These are phyloP conservation scores for Raphanus sativus DNA, from an alignment of 345 rosid species.

Conservation along the genomic window DNA sequence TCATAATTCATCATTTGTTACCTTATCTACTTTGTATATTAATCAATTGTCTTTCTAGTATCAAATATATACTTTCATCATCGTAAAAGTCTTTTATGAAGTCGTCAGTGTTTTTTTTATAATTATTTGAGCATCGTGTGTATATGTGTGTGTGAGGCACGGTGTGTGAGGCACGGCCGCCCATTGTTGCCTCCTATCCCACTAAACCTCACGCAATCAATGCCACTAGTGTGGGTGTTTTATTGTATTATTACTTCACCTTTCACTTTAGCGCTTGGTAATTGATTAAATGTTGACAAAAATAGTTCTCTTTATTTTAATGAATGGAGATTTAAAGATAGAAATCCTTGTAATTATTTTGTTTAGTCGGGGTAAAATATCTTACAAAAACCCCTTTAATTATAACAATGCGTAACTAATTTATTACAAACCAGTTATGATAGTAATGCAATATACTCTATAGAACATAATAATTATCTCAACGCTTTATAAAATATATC, in stretches of 20 bases:
- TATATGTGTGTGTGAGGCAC: background rate
- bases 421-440: background rate
- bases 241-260: conserved; percentile 2
- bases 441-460: background rate
- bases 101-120: background rate
- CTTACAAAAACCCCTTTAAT: background rate
- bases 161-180: background rate
- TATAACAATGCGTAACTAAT: background rate
- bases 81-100: background rate
- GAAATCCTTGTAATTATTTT: background rate
- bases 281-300: background rate
- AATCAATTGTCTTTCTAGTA: background rate
- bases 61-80: background rate
- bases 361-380: background rate
- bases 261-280: conserved; percentile 19
- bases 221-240: conserved; percentile 17
- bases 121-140: background rate
- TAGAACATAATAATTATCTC: conserved; percentile 13
- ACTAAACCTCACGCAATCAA: conserved; percentile 35
- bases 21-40: background rate
- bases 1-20: conserved; percentile 17
- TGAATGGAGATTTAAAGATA: background rate
- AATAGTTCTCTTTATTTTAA: background rate
- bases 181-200: conserved; percentile 23
- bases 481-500: conserved; percentile 5